Conservation (phyloP, 495 filamentous ascomycete species). For the Penicillium crystallinum region DNA sequence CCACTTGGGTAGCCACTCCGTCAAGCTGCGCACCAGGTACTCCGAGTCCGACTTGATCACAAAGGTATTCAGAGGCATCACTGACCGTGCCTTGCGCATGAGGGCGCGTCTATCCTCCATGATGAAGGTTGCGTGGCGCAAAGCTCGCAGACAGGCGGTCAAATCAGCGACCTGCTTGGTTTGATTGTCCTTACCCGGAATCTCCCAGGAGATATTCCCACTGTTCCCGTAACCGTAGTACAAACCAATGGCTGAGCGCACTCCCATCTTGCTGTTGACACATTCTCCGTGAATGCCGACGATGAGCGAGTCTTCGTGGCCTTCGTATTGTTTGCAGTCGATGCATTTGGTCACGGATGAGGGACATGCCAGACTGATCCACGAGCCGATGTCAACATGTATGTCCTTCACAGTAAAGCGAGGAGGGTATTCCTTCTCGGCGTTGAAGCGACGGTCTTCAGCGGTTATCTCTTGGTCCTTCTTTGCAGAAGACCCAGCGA, state of each 20-base stretch:
- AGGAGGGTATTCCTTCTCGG: background rate
- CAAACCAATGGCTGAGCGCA: conserved; percentile 4
- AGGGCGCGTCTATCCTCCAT: background rate
- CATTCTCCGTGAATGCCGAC: conserved; percentile 9
- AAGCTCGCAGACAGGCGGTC: conserved; percentile 11
- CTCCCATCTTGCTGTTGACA: background rate
- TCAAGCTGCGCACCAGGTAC: conserved; percentile 37
- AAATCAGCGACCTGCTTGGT: conserved; percentile 18
- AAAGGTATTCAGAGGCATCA: conserved; percentile 17
- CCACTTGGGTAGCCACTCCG: conserved; percentile 38
- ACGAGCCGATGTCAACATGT: conserved; percentile 6
- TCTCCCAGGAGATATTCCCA: background rate
- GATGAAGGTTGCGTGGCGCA: background rate
- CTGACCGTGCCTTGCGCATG: background rate
- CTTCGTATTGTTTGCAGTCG: conserved; percentile 6
- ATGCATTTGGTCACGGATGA: conserved; percentile 4
- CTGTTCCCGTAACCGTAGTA: conserved; percentile 11
- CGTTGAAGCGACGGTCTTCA: background rate
- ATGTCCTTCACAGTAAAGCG: conserved; percentile 4
- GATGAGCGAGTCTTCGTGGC: conserved; percentile 12
- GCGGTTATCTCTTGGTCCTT: background rate
- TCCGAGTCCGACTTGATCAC: conserved; percentile 45
- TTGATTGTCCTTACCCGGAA: conserved; percentile 2
- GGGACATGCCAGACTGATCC: conserved; percentile 11
- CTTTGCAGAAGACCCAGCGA: background rate